Evolutionary conservation across 139 green algal species (phyloP), one percentile per base, ranked within the genome.

Genomic region (Chlamydomonas incerta): DNA sequence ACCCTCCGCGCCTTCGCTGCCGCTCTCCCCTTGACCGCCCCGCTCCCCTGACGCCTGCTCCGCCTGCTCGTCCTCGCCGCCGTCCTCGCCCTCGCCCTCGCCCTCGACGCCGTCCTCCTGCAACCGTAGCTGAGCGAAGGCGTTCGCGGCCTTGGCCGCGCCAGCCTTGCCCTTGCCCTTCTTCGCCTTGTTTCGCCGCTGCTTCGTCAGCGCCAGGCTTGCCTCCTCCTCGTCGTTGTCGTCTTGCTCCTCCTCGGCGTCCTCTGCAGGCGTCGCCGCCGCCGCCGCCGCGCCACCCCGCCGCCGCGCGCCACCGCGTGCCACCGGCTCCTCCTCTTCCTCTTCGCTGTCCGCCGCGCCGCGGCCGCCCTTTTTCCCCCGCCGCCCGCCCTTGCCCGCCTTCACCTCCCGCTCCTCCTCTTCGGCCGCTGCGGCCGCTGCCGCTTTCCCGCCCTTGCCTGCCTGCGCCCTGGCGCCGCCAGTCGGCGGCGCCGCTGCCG

Each of bases 81-180:
- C 55, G 1, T 81, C 55, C 74, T 34, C 62, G 10, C 5, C 34
- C 21, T 72, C 74, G 28, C 76, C 62, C 34, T 71, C 55, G 28
- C 76, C 62, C 34, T 71, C 55, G 33, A 33, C 67, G 26, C 34
- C 74, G 29, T 67, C 72, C 62, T 83, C 76, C 41, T 41, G 23
- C 20, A 83, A 62, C 60, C 72, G 76, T 37, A 83, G 35, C 28
- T 37, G 28, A 1, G 76, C 60, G 14, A 83, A 73, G 11, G 41
- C n/a, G 46, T 62, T 62, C 6, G 76, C 62, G 13, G 37, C 62
- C 21, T 55, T 52, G 26, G 29, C 41, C 70, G 20, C 37, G 28
- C 29, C 47, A 21, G 11, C n/a, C 23, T 14, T 21, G 69, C 69
- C 41, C 15, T 14, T 57, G 33, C 72, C 34, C 72, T 29, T 80